A percentile compares a stretch with the other conserved stretches of the same genome.
Conservation (phyloP, 2,329 filamentous ascomycete genomes). For the Clonostachys byssicola region DNA sequence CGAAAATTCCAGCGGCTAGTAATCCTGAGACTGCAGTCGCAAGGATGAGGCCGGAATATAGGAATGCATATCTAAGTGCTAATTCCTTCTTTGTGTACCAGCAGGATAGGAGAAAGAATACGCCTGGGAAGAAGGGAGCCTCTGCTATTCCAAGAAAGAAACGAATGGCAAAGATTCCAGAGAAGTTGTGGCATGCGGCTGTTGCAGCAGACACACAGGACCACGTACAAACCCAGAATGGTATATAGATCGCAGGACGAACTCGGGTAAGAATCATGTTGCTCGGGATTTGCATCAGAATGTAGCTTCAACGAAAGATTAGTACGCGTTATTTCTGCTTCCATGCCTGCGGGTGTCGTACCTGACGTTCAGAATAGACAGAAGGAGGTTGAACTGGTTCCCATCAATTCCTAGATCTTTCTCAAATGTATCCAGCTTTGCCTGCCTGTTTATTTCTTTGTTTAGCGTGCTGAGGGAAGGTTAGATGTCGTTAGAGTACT, state of each 20-base stretch:
- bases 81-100: conserved; percentile 67
- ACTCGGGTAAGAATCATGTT: conserved; percentile 37
- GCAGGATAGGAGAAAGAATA: conserved; percentile 18
- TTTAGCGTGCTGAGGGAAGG: too few relatives aligned
- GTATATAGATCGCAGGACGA: conserved; percentile 27
- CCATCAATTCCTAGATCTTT: too few relatives aligned
- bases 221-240: conserved; percentile 9
- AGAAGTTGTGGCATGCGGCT: conserved; percentile 37
- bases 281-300: conserved; percentile 22
- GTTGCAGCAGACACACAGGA: conserved; percentile 19
- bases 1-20: conserved; percentile 70
- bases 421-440: too few relatives aligned
- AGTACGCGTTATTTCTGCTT: too few relatives aligned
- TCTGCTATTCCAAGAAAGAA: conserved; percentile 50
- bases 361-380: too few relatives aligned
- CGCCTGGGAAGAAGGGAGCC: conserved; percentile 46
- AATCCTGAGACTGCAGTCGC: conserved; percentile 70
- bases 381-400: too few relatives aligned
- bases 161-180: conserved; percentile 24
- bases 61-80: conserved; percentile 66
- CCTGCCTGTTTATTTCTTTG: too few relatives aligned
- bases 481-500: not conserved
- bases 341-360: too few relatives aligned
- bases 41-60: conserved; percentile 67
- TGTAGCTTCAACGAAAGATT: conserved; percentile 13